Evolutionary conservation across 768 basidiomycete genomes (phyloP).

Genomic region (Hortiboletus campestris): DNA sequence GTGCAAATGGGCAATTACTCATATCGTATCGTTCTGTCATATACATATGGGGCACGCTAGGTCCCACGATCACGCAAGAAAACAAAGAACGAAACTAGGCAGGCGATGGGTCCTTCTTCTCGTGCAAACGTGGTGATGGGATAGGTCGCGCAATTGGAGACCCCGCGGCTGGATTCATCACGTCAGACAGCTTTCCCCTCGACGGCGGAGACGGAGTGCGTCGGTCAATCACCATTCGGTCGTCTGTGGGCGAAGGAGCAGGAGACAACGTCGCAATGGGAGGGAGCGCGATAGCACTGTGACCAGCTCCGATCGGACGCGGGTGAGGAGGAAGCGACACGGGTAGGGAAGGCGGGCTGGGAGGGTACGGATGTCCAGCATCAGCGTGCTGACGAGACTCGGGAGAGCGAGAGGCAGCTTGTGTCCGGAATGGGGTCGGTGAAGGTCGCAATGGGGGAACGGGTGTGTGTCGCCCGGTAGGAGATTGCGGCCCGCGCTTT

Average conservation of each 20-base stretch:
- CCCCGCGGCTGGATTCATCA: conserved; percentile 47
- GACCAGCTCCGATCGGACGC: conserved; percentile 60
- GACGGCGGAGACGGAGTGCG: conserved; percentile 50
- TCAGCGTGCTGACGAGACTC: conserved; percentile 52
- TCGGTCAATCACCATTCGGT: conserved; percentile 35
- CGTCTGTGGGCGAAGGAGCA: conserved; percentile 50
- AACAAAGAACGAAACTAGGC: conserved; percentile 8
- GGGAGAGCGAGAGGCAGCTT: conserved; percentile 66
- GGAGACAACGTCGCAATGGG: conserved; percentile 71
- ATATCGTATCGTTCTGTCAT: conserved; percentile 20
- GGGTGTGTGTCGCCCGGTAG: conserved; percentile 53
- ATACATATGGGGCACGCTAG: conserved; percentile 1
- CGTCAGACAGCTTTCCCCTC: conserved; percentile 52
- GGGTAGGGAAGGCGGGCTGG: conserved; percentile 53
- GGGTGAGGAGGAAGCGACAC: conserved; percentile 72
- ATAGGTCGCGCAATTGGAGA: conserved; percentile 53
- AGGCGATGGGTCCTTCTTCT: conserved; percentile 33
- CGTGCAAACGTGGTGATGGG: conserved; percentile 49
- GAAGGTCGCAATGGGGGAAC: conserved; percentile 62
- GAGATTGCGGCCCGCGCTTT: conserved; percentile 54
- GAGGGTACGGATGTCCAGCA: conserved; percentile 37
- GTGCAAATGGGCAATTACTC: conserved; percentile 25
- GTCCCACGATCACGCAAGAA: conserved; percentile 15
- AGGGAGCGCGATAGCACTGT: conserved; percentile 56
- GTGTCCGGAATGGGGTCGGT: conserved; percentile 71